These are phyloP conservation scores for Linnemannia elongata DNA, from an alignment of 192 early-diverging fungal species.

Conservation along the genomic window DNA sequence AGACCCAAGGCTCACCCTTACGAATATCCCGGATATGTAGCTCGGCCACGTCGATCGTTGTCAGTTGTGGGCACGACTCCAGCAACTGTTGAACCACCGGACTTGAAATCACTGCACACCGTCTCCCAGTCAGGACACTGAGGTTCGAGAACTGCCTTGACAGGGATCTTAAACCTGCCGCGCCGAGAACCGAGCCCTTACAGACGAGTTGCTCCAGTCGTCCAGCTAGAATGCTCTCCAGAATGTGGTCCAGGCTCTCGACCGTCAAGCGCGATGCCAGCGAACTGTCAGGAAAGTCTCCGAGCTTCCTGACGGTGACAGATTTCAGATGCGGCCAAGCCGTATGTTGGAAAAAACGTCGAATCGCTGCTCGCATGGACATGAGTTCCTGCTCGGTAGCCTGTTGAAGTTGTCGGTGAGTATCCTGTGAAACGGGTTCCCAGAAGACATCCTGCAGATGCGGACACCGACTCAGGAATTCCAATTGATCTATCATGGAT, in stretches of 20 bases:
- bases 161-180: neutral
- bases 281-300: neutral
- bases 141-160: neutral
- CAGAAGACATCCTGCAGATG: neutral
- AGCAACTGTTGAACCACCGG: neutral
- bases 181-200: neutral
- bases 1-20: neutral
- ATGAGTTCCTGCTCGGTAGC: neutral
- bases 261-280: neutral
- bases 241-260: neutral
- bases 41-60: neutral
- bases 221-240: neutral
- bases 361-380: neutral
- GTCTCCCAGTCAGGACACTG: neutral
- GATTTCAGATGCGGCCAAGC: neutral
- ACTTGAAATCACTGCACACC: neutral
- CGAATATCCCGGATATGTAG: neutral
- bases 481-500: neutral
- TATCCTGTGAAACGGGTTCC: neutral
- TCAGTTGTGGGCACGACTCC: neutral
- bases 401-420: neutral
- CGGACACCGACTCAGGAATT: neutral
- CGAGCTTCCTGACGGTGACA: neutral
- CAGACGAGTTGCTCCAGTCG: neutral
- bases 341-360: neutral